Conservation (phyloP, 2,329 filamentous ascomycete genomes). For the Pseudocercospora fijiensis region DNA sequence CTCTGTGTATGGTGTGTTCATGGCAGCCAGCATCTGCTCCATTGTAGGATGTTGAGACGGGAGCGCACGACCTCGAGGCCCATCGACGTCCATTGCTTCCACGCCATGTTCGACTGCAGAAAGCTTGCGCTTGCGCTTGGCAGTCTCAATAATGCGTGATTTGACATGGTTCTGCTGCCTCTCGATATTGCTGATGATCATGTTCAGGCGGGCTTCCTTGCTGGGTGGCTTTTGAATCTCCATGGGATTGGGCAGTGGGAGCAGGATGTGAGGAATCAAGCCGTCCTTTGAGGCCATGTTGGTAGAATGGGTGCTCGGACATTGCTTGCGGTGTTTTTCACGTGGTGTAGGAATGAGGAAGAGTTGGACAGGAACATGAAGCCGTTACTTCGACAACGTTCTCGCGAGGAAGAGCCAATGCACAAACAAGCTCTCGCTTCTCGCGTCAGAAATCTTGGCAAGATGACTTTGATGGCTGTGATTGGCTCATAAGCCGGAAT, state of each 20-base stretch:
- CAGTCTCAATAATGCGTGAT: slow-evolving; percentile 23
- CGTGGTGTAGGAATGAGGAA: no score
- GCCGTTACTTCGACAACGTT: background rate
- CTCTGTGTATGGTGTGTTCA: slow-evolving; percentile 23
- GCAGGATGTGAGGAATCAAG: slow-evolving; percentile 24
- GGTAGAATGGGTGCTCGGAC: background rate
- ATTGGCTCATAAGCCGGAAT: background rate
- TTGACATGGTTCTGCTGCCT: slow-evolving; percentile 21
- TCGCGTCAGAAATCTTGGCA: background rate
- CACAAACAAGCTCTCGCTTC: background rate
- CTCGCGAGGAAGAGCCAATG: background rate
- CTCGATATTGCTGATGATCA: slow-evolving; percentile 31
- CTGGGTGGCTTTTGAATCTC: slow-evolving; percentile 15
- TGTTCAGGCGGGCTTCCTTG: slow-evolving; percentile 24
- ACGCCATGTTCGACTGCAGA: background rate
- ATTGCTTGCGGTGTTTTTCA: background rate
- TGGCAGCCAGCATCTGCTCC: slow-evolving; percentile 17
- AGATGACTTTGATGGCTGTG: no score
- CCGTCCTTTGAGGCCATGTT: slow-evolving; percentile 10
- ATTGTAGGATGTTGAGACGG: background rate
- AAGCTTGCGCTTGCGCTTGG: slow-evolving; percentile 4
- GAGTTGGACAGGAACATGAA: background rate
- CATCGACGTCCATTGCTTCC: slow-evolving; percentile 3
- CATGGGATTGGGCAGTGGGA: slow-evolving; percentile 21
- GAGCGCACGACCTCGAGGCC: background rate